These are phyloP conservation scores for Fragaria nilgerrensis DNA, from an alignment of 306 rosid species.

Conservation along the genomic window DNA sequence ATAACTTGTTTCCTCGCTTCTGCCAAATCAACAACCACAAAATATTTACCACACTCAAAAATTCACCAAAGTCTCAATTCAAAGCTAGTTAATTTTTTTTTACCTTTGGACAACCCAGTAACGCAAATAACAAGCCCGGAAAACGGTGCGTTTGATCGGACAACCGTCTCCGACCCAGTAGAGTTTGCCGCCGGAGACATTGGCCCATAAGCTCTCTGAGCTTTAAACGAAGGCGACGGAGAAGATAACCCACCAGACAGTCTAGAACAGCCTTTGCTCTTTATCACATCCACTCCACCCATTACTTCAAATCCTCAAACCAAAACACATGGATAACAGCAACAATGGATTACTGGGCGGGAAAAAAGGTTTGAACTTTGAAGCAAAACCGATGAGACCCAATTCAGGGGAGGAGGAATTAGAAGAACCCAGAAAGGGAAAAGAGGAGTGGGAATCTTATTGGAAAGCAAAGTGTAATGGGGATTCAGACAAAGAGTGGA, in stretches of 20 bases:
- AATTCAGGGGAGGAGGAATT: not conserved
- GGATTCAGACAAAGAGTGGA: constrained; percentile 23
- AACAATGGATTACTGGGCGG: constrained; percentile 28
- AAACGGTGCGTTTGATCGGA: constrained; percentile 63
- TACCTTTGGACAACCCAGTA: constrained; percentile 94
- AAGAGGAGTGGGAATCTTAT: constrained; percentile 9
- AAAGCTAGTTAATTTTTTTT: not conserved
- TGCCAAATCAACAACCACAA: constrained; percentile 47
- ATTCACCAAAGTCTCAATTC: constrained; percentile 9
- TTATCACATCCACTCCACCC: constrained; percentile 73
- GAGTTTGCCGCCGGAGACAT: constrained; percentile 71
- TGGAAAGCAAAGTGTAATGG: not conserved
- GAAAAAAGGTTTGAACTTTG: constrained; percentile 12
- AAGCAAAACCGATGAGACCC: constrained; percentile 2
- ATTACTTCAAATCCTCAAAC: constrained; percentile 28
- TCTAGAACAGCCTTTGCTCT: constrained; percentile 79
- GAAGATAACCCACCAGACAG: constrained; percentile 56
- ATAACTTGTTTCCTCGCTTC: constrained; percentile 98
- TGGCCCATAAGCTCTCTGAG: constrained; percentile 48
- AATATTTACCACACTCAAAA: not conserved
- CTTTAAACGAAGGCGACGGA: constrained; percentile 56
- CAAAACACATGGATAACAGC: not conserved
- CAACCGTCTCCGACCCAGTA: constrained; percentile 36
- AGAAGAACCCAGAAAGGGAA: constrained; percentile 21
- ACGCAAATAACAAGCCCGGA: constrained; percentile 85